phyloP scores from a whole-genome alignment of 768 basidiomycete genomes.

The Macrolepiota albuminosa region DNA sequence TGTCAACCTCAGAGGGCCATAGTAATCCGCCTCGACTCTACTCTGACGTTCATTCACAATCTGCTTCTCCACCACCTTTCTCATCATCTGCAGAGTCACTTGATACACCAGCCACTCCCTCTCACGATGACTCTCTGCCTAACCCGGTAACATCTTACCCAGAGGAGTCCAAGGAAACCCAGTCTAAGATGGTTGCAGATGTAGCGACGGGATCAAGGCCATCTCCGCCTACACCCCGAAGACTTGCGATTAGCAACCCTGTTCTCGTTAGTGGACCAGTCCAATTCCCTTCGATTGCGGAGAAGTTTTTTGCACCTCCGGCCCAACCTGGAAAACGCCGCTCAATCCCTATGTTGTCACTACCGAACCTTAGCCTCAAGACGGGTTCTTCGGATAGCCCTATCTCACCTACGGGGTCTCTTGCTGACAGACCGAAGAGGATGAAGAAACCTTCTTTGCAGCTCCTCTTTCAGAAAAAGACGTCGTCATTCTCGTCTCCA shows the following conservation, averaged over 20 bases:
- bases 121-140: conserved; percentile 39
- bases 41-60: conserved; percentile 17
- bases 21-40: conserved; percentile 10
- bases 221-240: conserved; percentile 18
- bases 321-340: conserved; percentile 28
- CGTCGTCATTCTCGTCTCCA: conserved; percentile 36
- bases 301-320: conserved; percentile 12
- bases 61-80: conserved; percentile 41
- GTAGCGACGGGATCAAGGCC: conserved; percentile 16
- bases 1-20: conserved; percentile 28
- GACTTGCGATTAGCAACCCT: conserved; percentile 25
- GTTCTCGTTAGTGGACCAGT: conserved; percentile 27
- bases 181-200: conserved; percentile 23
- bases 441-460: conserved; percentile 68
- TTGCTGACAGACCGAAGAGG: conserved; percentile 29
- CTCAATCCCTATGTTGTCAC: conserved; percentile 36
- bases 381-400: conserved; percentile 20
- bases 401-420: conserved; percentile 27
- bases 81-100: conserved; percentile 61
- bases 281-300: conserved; percentile 41
- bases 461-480: conserved; percentile 63
- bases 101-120: conserved; percentile 48
- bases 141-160: conserved; percentile 29
- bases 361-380: conserved; percentile 27
- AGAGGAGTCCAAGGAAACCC: conserved; percentile 19